A percentile compares a stretch with the other conserved stretches of the same genome.
Evolutionary conservation across 1,139 yeast genomes (phyloP).

Genomic region (Saccharomyces hybrid): DNA sequence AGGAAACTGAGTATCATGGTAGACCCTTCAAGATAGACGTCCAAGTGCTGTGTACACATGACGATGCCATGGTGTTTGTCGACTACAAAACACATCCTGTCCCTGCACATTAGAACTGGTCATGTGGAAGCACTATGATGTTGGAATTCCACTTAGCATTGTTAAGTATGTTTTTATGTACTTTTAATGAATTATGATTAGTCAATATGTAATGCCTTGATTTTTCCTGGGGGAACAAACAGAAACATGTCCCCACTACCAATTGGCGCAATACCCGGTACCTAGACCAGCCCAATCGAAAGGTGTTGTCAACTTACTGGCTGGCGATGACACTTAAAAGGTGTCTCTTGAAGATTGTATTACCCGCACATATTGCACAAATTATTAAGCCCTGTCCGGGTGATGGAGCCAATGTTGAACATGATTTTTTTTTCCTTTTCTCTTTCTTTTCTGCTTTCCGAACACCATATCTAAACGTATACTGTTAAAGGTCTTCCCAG

Average conservation of each 20-base stretch:
- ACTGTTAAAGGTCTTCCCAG: not conserved
- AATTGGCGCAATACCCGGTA: not conserved
- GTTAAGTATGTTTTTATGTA: not conserved
- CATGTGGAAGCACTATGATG: not conserved
- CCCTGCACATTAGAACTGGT: not conserved
- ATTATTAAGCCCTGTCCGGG: not conserved
- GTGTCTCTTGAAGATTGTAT: not conserved
- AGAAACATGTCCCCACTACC: too few relatives aligned
- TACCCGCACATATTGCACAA: not conserved
- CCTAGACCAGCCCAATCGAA: not conserved
- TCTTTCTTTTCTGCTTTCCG: not conserved
- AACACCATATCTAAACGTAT: not conserved
- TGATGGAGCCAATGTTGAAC: not conserved
- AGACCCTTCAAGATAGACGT: slow-evolving; percentile 49
- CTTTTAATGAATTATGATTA: not conserved
- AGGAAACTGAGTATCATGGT: slow-evolving; percentile 40
- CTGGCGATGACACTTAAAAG: too few relatives aligned
- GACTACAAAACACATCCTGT: slow-evolving; percentile 42
- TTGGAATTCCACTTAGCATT: not conserved
- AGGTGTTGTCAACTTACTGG: not conserved
- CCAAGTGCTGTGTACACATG: slow-evolving; percentile 51
- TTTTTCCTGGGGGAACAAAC: not conserved
- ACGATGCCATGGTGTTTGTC: slow-evolving; percentile 54
- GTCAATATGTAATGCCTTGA: not conserved
- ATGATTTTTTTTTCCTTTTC: not conserved